phyloP scores from a whole-genome alignment of 1,284 basidiomycete species.

The Malassezia brasiliensis region DNA sequence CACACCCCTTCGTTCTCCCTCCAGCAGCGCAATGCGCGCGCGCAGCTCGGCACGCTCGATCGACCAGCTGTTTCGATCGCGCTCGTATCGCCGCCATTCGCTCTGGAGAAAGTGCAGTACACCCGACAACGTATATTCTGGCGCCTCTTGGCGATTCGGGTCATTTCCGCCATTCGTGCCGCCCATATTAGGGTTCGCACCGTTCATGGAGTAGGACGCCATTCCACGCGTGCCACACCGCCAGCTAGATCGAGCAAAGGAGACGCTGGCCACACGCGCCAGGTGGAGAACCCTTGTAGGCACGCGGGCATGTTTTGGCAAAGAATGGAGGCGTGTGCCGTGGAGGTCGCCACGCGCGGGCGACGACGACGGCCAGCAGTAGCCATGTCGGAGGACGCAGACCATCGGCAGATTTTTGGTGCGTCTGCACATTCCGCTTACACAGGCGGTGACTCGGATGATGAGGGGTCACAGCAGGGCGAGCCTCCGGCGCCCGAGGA shows the following conservation, averaged over 20 bases:
- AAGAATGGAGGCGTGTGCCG: background rate
- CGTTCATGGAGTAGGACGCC: conserved; percentile 11
- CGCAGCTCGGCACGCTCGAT: conserved; percentile 98
- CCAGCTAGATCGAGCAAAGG: background rate
- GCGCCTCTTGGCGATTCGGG: background rate
- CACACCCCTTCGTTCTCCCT: conserved; percentile 88
- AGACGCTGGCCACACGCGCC: too few species aligned
- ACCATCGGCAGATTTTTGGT: conserved; percentile 18
- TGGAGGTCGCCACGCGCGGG: background rate
- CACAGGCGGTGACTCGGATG: conserved; percentile 12
- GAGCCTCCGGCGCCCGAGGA: background rate
- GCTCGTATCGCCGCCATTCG: conserved; percentile 84
- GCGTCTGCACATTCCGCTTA: background rate
- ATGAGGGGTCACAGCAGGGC: background rate
- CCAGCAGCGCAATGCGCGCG: conserved; percentile 91
- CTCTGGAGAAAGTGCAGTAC: conserved; percentile 95
- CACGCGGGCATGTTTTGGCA: background rate
- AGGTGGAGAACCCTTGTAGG: background rate
- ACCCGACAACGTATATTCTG: conserved; percentile 65
- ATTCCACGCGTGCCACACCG: background rate
- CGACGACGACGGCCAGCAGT: too few species aligned
- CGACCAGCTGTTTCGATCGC: conserved; percentile 98
- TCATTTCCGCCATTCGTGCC: background rate
- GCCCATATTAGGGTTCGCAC: background rate
- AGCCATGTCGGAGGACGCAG: conserved; percentile 1